phyloP scores from a whole-genome alignment of 106 monocot species.

The Acorus calamus region DNA sequence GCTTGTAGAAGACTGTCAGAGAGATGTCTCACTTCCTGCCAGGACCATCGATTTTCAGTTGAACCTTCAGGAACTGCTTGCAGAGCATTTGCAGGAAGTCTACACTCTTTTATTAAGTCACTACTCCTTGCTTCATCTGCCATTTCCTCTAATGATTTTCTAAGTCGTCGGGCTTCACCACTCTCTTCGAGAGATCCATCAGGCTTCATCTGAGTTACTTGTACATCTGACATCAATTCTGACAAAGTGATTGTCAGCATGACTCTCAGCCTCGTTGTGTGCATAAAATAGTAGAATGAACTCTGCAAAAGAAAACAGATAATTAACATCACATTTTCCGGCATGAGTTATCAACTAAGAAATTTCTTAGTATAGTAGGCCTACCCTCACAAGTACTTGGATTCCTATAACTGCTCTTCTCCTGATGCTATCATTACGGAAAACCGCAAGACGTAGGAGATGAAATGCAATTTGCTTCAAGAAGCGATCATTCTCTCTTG shows the following conservation, averaged over 20 bases:
- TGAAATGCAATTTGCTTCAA: slow-evolving; percentile 99
- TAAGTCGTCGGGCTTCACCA: slow-evolving; percentile 90
- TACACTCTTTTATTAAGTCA: slow-evolving; percentile 51
- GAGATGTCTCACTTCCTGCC: slow-evolving; percentile 71
- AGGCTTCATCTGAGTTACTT: slow-evolving; percentile 96
- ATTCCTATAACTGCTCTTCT: slow-evolving; percentile 85
- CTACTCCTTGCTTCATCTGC: slow-evolving; percentile 56
- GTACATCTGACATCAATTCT: slow-evolving; percentile 95
- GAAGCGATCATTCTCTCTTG: slow-evolving; percentile 97
- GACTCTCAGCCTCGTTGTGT: slow-evolving; percentile 76
- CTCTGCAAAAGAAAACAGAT: slow-evolving; percentile 36
- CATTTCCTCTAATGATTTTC: slow-evolving; percentile 83
- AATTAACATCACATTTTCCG: no score
- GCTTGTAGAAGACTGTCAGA: slow-evolving; percentile 78
- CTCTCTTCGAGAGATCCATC: slow-evolving; percentile 97
- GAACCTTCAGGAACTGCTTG: slow-evolving; percentile 59
- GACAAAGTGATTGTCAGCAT: slow-evolving; percentile 98
- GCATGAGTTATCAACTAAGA: no score
- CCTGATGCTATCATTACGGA: slow-evolving; percentile 81
- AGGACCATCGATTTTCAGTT: slow-evolving; percentile 69
- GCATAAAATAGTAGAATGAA: slow-evolving; percentile 72
- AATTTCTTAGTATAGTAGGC: not conserved
- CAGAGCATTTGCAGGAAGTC: slow-evolving; percentile 54
- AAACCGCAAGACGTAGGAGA: slow-evolving; percentile 94
- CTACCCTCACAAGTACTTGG: slow-evolving; percentile 90